These are phyloP conservation scores for Silene uniflora DNA, from an alignment of 148 eudicot genomes.

Conservation along the genomic window DNA sequence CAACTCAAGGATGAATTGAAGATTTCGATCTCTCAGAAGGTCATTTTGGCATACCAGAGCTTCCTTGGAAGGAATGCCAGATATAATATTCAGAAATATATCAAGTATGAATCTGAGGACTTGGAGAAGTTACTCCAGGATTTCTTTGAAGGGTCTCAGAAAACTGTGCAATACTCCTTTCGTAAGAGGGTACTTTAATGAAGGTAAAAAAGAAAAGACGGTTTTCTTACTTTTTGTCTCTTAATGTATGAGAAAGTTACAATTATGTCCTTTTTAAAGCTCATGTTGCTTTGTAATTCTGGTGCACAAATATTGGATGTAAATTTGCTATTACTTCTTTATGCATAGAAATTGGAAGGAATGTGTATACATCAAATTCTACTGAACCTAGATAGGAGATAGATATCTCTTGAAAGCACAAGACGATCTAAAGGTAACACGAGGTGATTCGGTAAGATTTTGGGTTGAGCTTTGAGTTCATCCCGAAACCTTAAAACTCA, in stretches of 20 bases:
- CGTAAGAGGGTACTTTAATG: not conserved
- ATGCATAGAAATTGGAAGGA: not conserved
- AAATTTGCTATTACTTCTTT: constrained; percentile 3
- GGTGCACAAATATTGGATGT: constrained; percentile 24
- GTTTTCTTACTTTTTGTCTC: not conserved
- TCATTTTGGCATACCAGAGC: constrained; percentile 59
- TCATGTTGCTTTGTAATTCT: constrained; percentile 20
- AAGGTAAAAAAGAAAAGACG: not conserved
- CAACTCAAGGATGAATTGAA: constrained; percentile 61
- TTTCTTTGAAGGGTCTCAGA: constrained; percentile 60
- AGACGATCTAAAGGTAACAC: too few relatives aligned
- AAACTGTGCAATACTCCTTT: constrained; percentile 31
- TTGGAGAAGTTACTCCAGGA: constrained; percentile 49
- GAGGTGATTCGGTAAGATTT: too few relatives aligned
- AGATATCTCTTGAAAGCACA: too few relatives aligned
- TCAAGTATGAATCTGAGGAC: constrained; percentile 61
- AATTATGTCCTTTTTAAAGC: constrained; percentile 13
- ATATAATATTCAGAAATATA: constrained; percentile 43
- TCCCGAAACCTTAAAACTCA: not conserved
- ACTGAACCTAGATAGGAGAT: too few relatives aligned
- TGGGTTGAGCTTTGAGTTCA: too few relatives aligned
- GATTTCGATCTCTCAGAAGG: constrained; percentile 46
- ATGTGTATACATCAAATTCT: constrained; percentile 1
- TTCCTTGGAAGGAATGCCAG: constrained; percentile 33
- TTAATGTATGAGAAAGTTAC: constrained; percentile 23